These are phyloP conservation scores for Parasitella parasitica DNA, from an alignment of 371 early-diverging fungal species.

Conservation along the genomic window DNA sequence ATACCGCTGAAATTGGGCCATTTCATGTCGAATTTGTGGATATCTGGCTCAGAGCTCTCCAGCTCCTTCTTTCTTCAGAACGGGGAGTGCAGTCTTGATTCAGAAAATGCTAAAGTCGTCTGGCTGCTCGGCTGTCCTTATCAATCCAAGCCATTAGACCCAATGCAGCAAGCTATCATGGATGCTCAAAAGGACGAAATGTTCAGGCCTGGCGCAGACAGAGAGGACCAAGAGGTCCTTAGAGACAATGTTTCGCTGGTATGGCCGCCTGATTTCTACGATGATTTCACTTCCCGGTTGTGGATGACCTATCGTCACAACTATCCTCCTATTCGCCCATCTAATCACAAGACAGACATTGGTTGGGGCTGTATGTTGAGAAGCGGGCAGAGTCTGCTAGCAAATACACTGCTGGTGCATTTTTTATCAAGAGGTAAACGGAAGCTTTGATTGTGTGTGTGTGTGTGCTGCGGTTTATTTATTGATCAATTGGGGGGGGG, in stretches of 20 bases:
- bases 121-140: conserved; percentile 40
- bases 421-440: conserved; percentile 65
- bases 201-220: conserved; percentile 16
- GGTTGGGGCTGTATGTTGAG: conserved; percentile 99
- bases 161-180: conserved; percentile 34
- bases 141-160: conserved; percentile 20
- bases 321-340: conserved; percentile 81
- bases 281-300: conserved; percentile 73
- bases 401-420: conserved; percentile 78
- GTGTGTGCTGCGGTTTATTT: background rate
- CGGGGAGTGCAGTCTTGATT: background rate
- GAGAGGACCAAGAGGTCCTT: background rate
- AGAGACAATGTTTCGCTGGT: background rate
- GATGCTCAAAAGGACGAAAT: conserved; percentile 39
- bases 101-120: conserved; percentile 15
- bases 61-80: conserved; percentile 25
- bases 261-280: conserved; percentile 59
- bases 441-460: background rate
- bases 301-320: conserved; percentile 95
- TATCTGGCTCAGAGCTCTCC: conserved; percentile 32
- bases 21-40: conserved; percentile 51
- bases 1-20: conserved; percentile 53
- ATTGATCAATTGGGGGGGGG: background rate
- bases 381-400: conserved; percentile 91
- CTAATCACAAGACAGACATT: conserved; percentile 79